These are phyloP conservation scores for Pichia sp. DNA, from an alignment of 1,139 yeast genomes.

Conservation along the genomic window DNA sequence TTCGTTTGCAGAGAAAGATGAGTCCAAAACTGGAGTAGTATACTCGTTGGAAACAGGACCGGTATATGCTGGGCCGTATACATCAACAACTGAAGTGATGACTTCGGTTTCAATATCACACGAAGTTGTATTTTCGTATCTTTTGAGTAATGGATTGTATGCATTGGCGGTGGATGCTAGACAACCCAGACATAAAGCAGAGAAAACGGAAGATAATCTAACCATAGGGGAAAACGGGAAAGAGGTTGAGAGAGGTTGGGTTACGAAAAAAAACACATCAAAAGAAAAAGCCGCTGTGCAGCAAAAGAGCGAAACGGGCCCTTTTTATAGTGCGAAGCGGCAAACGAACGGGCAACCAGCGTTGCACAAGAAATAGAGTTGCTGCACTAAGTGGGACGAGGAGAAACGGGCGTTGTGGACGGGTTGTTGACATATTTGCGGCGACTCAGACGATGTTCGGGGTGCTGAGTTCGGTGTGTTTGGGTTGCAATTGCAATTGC, in stretches of 20 bases:
- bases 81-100: conserved; percentile 8
- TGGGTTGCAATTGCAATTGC: no score
- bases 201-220: conserved; percentile 6
- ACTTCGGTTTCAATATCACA: conserved; percentile 5
- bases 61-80: conserved; percentile 13
- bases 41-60: conserved; percentile 7
- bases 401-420: no score
- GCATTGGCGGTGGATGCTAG: conserved; percentile 4
- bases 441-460: no score
- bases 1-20: no score
- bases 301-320: not conserved
- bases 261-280: not conserved
- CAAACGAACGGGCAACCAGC: not conserved
- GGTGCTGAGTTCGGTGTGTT: no score
- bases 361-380: not conserved
- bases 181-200: conserved; percentile 2
- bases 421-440: no score
- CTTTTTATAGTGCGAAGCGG: not conserved
- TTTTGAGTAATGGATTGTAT: not conserved
- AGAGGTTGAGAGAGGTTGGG: conserved; percentile 12
- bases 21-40: conserved; percentile 7
- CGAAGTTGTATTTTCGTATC: conserved; percentile 8
- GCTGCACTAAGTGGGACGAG: no score
- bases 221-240: conserved; percentile 11
- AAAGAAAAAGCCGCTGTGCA: not conserved